These are phyloP conservation scores for Diplodia seriata DNA, from an alignment of 2,329 filamentous ascomycete species.

Conservation along the genomic window DNA sequence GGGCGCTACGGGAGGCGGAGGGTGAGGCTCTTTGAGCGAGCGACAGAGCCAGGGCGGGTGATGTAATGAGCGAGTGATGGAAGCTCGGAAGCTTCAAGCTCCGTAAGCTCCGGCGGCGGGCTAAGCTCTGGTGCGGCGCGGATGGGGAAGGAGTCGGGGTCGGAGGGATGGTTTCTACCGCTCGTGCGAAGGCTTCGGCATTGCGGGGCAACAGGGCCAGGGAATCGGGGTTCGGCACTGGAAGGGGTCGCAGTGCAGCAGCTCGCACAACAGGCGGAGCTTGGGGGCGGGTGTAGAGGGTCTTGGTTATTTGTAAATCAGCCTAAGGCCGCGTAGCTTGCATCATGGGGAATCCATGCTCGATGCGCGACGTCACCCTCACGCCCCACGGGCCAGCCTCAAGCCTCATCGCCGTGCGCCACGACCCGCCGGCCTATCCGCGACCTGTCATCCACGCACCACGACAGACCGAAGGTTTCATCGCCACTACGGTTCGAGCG, in stretches of 20 bases:
- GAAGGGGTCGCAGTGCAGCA: background rate
- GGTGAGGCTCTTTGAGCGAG: slow-evolving; percentile 10
- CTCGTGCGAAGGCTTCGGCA: slow-evolving; percentile 18
- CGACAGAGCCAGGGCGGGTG: background rate
- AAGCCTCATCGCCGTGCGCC: slow-evolving; percentile 13
- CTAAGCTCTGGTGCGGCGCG: slow-evolving; percentile 3
- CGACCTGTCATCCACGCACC: background rate
- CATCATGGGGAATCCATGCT: slow-evolving; percentile 27
- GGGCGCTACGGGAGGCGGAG: slow-evolving; percentile 5
- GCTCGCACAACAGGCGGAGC: slow-evolving; percentile 1
- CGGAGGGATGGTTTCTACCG: slow-evolving; percentile 8
- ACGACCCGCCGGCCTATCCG: slow-evolving; percentile 4
- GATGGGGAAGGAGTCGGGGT: slow-evolving; percentile 19
- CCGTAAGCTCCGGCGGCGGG: slow-evolving; percentile 24
- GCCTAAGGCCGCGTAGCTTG: slow-evolving; percentile 19
- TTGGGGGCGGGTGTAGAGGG: slow-evolving; percentile 1
- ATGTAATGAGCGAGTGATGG: slow-evolving; percentile 14
- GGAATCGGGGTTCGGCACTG: background rate
- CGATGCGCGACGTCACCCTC: slow-evolving; percentile 17
- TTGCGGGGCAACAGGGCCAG: slow-evolving; percentile 9
- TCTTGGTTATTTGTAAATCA: slow-evolving; percentile 26
- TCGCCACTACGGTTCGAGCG: background rate
- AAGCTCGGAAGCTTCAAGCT: slow-evolving; percentile 20
- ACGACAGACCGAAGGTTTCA: background rate
- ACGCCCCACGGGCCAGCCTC: slow-evolving; percentile 23